These are phyloP conservation scores for Knufia fluminis DNA, from an alignment of 2,329 filamentous ascomycete genomes.

Conservation along the genomic window DNA sequence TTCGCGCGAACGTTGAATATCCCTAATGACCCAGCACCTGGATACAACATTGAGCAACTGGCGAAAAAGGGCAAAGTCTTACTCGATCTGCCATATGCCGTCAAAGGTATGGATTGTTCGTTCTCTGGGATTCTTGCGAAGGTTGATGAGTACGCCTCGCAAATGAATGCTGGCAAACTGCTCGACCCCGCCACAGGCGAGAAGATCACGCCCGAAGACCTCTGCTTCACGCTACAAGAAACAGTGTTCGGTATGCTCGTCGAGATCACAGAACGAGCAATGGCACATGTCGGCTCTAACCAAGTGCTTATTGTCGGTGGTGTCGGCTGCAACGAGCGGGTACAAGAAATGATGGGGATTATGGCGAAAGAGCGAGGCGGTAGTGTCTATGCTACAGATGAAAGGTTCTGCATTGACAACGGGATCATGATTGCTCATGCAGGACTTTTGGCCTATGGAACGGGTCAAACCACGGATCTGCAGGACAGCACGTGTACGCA, in stretches of 20 bases:
- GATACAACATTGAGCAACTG: slow-evolving; percentile 95
- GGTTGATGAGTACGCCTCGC: slow-evolving; percentile 69
- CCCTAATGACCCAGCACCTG: slow-evolving; percentile 89
- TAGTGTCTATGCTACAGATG: slow-evolving; percentile 87
- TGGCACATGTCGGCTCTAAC: slow-evolving; percentile 87
- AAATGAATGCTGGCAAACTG: slow-evolving; percentile 43
- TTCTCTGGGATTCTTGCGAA: slow-evolving; percentile 86
- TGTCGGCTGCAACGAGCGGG: slow-evolving; percentile 84
- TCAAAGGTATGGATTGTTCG: slow-evolving; percentile 98
- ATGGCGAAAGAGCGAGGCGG: slow-evolving; percentile 88
- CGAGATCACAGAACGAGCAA: slow-evolving; percentile 94
- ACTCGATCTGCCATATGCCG: slow-evolving; percentile 84
- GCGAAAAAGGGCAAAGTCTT: slow-evolving; percentile 62
- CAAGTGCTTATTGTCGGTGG: slow-evolving; percentile 94
- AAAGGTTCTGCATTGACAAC: slow-evolving; percentile 97
- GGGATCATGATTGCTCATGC: slow-evolving; percentile 99
- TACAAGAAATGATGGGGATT: slow-evolving; percentile 97
- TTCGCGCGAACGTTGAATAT: slow-evolving; percentile 88
- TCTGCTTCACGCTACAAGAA: slow-evolving; percentile 93
- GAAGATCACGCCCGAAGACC: slow-evolving; percentile 63
- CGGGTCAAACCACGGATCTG: slow-evolving; percentile 64
- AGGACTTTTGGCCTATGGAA: slow-evolving; percentile 73
- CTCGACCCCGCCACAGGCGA: slow-evolving; percentile 40
- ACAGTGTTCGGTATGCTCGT: slow-evolving; percentile 96
- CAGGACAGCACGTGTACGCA: slow-evolving; percentile 79